Percentiles rank a stretch among this genome's conserved stretches.
phyloP scores from a whole-genome alignment of 306 rosid genomes.

The Cucumis sativus region Cucumber_9930_V3 NC_026655.2:26844001-26844500 shows the following conservation, averaged over 20 bases:
- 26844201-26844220: background rate
- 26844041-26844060: constrained; percentile 4
- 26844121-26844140: constrained; percentile 30
- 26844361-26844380: too few species aligned
- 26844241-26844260: background rate
- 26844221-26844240: background rate
- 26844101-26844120: constrained; percentile 35
- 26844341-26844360: too few species aligned
- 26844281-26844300: too few species aligned
- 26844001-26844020: background rate
- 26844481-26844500: too few species aligned
- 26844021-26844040: constrained; percentile 3
- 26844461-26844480: too few species aligned
- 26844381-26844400: too few species aligned
- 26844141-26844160: constrained; percentile 9
- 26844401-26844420: too few species aligned
- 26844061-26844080: constrained; percentile 30
- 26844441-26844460: too few species aligned
- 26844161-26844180: background rate
- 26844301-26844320: too few species aligned
- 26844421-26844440: too few species aligned
- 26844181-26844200: background rate
- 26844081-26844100: constrained; percentile 38
- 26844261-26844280: background rate
- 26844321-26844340: too few species aligned